Evolutionary conservation across 768 basidiomycete species (phyloP).

Genomic region (Tulasnella sp.): DNA sequence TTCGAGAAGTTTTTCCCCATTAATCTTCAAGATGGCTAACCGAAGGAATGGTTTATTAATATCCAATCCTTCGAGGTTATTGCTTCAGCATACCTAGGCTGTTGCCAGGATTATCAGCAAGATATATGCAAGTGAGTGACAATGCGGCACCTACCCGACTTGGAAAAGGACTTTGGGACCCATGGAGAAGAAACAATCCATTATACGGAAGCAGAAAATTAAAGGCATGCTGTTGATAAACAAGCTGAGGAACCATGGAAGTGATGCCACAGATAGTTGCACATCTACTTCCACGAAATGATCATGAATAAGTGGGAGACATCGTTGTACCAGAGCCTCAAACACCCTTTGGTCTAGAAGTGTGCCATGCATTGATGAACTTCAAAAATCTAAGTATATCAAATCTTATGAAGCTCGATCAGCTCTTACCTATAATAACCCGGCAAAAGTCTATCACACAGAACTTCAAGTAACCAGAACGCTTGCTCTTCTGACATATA

Average conservation of each 20-base stretch:
- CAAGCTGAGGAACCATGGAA: slow-evolving; percentile 97
- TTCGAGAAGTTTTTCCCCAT: slow-evolving; percentile 80
- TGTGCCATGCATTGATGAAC: slow-evolving; percentile 97
- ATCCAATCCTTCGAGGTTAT: background rate
- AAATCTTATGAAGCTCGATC: background rate
- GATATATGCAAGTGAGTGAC: background rate
- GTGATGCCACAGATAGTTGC: slow-evolving; percentile 88
- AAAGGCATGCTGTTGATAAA: slow-evolving; percentile 93
- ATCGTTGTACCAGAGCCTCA: slow-evolving; percentile 78
- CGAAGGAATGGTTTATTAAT: too few relatives aligned
- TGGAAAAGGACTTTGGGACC: slow-evolving; percentile 97
- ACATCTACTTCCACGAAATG: slow-evolving; percentile 87
- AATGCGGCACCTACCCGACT: slow-evolving; percentile 58
- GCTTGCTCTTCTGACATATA: slow-evolving; percentile 99
- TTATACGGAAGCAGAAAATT: slow-evolving; percentile 94
- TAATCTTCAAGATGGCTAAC: slow-evolving; percentile 91
- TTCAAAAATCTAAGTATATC: slow-evolving; percentile 24
- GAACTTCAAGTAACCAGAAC: slow-evolving; percentile 90
- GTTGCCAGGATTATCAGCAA: slow-evolving; percentile 32
- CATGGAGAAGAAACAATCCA: slow-evolving; percentile 98
- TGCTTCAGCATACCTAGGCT: background rate
- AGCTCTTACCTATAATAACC: slow-evolving; percentile 83
- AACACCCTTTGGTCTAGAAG: slow-evolving; percentile 98
- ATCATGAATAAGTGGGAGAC: slow-evolving; percentile 86
- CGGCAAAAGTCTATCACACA: slow-evolving; percentile 87